These are phyloP conservation scores for Hemerocallis citrina DNA, from an alignment of 106 monocot genomes.

Conservation along the genomic window DNA sequence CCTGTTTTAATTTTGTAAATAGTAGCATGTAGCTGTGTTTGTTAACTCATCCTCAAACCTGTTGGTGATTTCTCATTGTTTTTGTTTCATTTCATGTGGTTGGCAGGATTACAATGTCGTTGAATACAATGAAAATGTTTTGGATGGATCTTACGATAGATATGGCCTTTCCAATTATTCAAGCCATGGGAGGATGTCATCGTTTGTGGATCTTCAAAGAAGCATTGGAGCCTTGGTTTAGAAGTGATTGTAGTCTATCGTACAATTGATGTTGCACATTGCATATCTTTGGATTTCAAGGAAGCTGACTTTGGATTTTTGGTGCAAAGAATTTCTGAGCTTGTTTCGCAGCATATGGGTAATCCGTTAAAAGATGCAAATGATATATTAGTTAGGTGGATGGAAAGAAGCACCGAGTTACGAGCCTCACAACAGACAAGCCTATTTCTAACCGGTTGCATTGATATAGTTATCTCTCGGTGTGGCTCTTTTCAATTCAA, in stretches of 20 bases:
- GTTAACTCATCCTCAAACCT: too few relatives aligned
- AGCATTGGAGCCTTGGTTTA: slow-evolving; percentile 86
- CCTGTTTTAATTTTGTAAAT: too few relatives aligned
- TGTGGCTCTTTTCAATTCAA: slow-evolving; percentile 95
- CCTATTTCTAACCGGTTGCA: slow-evolving; percentile 79
- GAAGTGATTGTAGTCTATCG: slow-evolving; percentile 91
- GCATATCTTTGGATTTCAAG: slow-evolving; percentile 59
- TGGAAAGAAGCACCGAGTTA: slow-evolving; percentile 69
- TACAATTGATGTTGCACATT: slow-evolving; percentile 75
- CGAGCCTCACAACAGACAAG: slow-evolving; percentile 75
- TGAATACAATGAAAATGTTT: slow-evolving; percentile 79
- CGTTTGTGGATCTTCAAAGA: slow-evolving; percentile 71
- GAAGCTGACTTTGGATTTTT: slow-evolving; percentile 39
- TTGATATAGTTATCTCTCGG: slow-evolving; percentile 73
- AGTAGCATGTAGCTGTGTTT: too few relatives aligned
- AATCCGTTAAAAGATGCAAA: slow-evolving; percentile 82
- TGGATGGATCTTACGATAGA: slow-evolving; percentile 95
- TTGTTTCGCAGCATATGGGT: slow-evolving; percentile 90
- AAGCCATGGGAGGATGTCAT: slow-evolving; percentile 58
- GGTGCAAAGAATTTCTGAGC: slow-evolving; percentile 84
- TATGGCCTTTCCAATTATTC: slow-evolving; percentile 39
- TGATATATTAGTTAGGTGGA: slow-evolving; percentile 76
- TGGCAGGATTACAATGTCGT: slow-evolving; percentile 91
- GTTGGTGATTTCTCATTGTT: too few relatives aligned
- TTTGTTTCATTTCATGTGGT: slow-evolving; percentile 4